Base-by-base conservation (phyloP, 2,329 filamentous ascomycete genomes). In the Thelonectria blattea region DNA sequence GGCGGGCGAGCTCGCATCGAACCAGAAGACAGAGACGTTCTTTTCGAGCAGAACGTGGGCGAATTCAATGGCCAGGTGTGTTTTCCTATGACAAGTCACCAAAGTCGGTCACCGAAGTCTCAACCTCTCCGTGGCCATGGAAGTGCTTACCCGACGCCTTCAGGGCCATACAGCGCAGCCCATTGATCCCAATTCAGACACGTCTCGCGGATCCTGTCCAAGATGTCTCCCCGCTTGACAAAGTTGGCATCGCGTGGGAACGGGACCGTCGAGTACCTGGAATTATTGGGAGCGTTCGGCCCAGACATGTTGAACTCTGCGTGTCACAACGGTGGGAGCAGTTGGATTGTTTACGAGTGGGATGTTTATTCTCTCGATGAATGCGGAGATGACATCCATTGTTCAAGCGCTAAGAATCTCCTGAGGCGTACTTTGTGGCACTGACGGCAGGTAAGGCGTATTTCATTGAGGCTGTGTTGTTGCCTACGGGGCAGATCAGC, bases 21-120 rank as follows among this genome's bases (percentile, higher is more conserved):
- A 17, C 52, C 52, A 54, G 14, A 54, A 54, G 1, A 54, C 52
- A 12, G 52, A 54, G 14, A 54, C 24, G 15, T 42, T 22, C 37
- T 54, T 30, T 24, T 47, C n/a, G 8, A n/a, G 43, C 1, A 54
- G 11, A 10, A 3, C n/a, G 17, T 54, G 30, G 2, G 27, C 52
- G 17, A 54, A 47, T 18, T 54, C 52, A 6, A 54, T 32, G 1
- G 52, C 52, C 4, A 54, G 24, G 14, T 30, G 14, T 11, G 52
- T 54, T 32, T 54, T 54, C 11, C 52, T 54, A 15, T 3, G 9
- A 15, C 15, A 1, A 30, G 17, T 54, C 10, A 45, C 24, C 5
- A 9, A 1, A 30, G 17, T 54, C 6, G 45, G 39, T 14, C 12
- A 14, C 5, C 12, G n/a, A 5, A 24, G 18, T 2, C 30, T n/a